Evolutionary conservation across 345 rosid genomes (phyloP).

Genomic region (Cochlearia excelsa): DNA sequence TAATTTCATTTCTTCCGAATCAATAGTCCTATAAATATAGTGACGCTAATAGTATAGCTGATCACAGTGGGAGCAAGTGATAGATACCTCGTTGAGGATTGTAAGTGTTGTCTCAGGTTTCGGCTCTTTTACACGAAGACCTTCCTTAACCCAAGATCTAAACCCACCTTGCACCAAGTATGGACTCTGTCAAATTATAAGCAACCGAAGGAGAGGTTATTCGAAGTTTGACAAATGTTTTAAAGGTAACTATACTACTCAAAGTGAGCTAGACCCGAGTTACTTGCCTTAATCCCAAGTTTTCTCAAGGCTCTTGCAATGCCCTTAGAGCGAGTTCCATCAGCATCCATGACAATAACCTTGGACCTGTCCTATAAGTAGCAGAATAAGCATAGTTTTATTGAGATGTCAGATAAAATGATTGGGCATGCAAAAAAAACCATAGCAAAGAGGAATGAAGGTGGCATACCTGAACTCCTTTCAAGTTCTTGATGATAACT

Average conservation of each 20-base stretch:
- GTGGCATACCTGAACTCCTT: slow-evolving; percentile 60
- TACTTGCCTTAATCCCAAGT: slow-evolving; percentile 72
- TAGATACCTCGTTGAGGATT: slow-evolving; percentile 74
- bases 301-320: slow-evolving; percentile 89
- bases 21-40: slow-evolving; percentile 1
- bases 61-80: background rate
- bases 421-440: slow-evolving; percentile 11
- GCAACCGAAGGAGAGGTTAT: slow-evolving; percentile 12
- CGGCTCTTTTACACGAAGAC: slow-evolving; percentile 73
- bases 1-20: background rate
- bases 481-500: slow-evolving; percentile 74
- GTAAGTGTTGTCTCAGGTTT: slow-evolving; percentile 75
- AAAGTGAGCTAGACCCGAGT: background rate
- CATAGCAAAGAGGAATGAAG: slow-evolving; percentile 9
- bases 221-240: background rate
- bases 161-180: slow-evolving; percentile 85
- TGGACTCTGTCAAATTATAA: slow-evolving; percentile 51
- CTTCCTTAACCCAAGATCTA: slow-evolving; percentile 74
- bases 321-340: slow-evolving; percentile 80
- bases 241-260: background rate
- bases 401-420: slow-evolving; percentile 32
- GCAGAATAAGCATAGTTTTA: slow-evolving; percentile 38
- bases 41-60: background rate
- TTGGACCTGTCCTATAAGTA: slow-evolving; percentile 90
- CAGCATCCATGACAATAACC: slow-evolving; percentile 92